Percentiles rank a stretch among this genome's conserved stretches.
Evolutionary conservation across 148 eudicot genomes (phyloP).

Genomic region (Salicornia ramosissima): DNA sequence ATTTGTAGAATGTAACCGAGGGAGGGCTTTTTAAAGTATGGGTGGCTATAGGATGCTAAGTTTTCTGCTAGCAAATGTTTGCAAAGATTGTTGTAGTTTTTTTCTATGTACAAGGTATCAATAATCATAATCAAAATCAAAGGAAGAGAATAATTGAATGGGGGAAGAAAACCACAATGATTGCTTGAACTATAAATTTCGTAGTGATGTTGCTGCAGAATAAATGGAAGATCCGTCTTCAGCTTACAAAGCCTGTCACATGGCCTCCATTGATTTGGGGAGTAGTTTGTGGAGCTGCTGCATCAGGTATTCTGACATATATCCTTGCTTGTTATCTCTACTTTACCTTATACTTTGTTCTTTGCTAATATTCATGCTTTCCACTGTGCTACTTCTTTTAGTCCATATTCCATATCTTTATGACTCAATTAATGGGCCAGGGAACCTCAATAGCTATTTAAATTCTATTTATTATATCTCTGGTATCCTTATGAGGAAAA

Average conservation of each 20-base stretch:
- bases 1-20: too few species aligned
- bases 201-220: constrained; percentile 43
- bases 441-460: background rate
- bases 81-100: background rate
- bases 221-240: constrained; percentile 95
- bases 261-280: constrained; percentile 99
- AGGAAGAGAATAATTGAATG: background rate
- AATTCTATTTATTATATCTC: background rate
- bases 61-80: background rate
- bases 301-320: constrained; percentile 56
- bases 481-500: background rate
- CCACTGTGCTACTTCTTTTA: background rate
- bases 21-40: too few species aligned
- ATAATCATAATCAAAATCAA: too few species aligned
- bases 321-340: background rate
- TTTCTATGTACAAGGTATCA: background rate
- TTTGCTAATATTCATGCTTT: background rate
- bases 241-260: constrained; percentile 92
- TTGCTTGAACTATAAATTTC: constrained; percentile 15
- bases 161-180: background rate
- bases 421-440: background rate
- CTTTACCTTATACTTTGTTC: background rate
- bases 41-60: background rate
- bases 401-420: background rate
- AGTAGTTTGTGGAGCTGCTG: constrained; percentile 99